Conservation (phyloP, 345 rosid genomes). For the Heritiera littoralis region DNA sequence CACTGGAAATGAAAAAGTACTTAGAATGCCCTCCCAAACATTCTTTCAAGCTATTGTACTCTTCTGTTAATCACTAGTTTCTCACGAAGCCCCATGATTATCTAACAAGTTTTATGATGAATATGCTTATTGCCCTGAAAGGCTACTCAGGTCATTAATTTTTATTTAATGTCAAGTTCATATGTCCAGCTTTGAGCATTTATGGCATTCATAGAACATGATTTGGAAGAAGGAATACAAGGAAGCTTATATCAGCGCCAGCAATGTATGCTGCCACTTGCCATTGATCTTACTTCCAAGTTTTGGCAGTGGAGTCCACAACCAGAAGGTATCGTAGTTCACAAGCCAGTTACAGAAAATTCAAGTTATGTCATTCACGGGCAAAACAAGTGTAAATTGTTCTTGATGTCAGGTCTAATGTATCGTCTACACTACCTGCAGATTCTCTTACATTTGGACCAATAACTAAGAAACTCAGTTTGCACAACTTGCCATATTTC, state of each 20-base stretch:
- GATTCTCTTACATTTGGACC: constrained; percentile 13
- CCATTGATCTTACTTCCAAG: background rate
- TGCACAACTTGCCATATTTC: constrained; percentile 16
- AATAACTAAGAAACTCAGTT: background rate
- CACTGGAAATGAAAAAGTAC: background rate
- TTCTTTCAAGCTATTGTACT: no score
- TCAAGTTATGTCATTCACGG: background rate
- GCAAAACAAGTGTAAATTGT: background rate
- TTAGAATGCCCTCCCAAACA: background rate
- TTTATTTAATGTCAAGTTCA: background rate
- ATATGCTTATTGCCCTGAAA: background rate
- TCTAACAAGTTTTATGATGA: background rate
- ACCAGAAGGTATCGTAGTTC: background rate
- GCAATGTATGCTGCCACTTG: constrained; percentile 12
- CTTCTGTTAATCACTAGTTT: background rate
- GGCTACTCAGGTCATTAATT: background rate
- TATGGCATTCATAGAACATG: constrained; percentile 1
- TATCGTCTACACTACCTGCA: background rate
- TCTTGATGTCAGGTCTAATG: background rate
- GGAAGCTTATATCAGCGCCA: constrained; percentile 7
- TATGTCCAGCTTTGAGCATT: constrained; percentile 5
- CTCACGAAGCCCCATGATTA: background rate
- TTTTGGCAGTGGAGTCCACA: background rate
- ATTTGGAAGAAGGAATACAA: background rate
- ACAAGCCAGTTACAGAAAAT: background rate